Evolutionary conservation across 2,329 filamentous ascomycete genomes (phyloP).

Genomic region (Fusarium anthophilum): DNA sequence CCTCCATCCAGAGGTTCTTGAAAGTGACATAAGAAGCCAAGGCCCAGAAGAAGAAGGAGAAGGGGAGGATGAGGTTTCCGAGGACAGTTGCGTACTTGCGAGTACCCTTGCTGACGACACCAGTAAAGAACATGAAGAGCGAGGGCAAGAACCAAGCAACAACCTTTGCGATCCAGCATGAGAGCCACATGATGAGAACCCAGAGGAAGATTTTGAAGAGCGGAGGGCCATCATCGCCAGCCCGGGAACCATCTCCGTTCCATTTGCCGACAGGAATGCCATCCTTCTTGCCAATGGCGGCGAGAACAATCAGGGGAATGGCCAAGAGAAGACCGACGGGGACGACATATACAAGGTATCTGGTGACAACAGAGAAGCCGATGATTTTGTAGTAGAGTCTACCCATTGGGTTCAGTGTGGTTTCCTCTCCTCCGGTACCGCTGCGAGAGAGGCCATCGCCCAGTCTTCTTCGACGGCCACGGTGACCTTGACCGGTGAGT

Average conservation of each 20-base stretch:
- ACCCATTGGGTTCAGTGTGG: slow-evolving; percentile 71
- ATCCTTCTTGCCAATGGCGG: slow-evolving; percentile 50
- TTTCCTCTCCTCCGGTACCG: slow-evolving; percentile 65
- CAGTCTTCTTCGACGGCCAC: slow-evolving; percentile 62
- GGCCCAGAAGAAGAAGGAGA: slow-evolving; percentile 76
- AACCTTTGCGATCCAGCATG: slow-evolving; percentile 73
- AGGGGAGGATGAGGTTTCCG: slow-evolving; percentile 69
- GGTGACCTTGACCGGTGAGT: slow-evolving; percentile 45
- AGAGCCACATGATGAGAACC: slow-evolving; percentile 75
- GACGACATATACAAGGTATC: slow-evolving; percentile 74
- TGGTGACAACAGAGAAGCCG: slow-evolving; percentile 69
- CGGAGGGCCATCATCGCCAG: slow-evolving; percentile 52
- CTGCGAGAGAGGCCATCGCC: slow-evolving; percentile 53
- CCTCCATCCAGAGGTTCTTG: slow-evolving; percentile 58
- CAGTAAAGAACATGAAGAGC: slow-evolving; percentile 74
- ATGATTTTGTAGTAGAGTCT: slow-evolving; percentile 72
- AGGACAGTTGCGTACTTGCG: slow-evolving; percentile 76
- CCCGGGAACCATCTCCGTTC: background rate
- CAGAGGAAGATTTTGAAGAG: slow-evolving; percentile 73
- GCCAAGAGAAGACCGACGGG: slow-evolving; percentile 71
- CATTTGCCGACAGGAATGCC: slow-evolving; percentile 25
- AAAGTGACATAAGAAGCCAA: slow-evolving; percentile 71
- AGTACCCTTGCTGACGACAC: slow-evolving; percentile 74
- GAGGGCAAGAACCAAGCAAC: slow-evolving; percentile 68
- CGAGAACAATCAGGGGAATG: slow-evolving; percentile 67